A percentile compares a stretch with the other conserved stretches of the same genome.
These are phyloP conservation scores for Candida buenavistaensis DNA, from an alignment of 1,139 yeast genomes.

Conservation along the genomic window DNA sequence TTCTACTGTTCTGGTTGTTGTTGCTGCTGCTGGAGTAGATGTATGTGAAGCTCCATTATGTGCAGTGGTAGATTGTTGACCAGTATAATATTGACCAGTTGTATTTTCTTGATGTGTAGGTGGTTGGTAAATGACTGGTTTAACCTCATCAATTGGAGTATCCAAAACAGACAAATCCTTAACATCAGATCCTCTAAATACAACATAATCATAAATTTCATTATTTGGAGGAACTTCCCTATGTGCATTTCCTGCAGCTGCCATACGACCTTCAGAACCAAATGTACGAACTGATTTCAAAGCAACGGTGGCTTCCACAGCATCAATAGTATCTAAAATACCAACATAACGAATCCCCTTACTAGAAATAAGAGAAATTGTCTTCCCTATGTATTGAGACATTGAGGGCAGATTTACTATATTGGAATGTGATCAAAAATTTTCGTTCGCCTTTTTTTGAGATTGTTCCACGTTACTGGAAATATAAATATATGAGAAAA, in stretches of 20 bases:
- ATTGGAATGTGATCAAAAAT: not conserved
- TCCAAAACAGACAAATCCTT: constrained; percentile 87
- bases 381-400: constrained; percentile 91
- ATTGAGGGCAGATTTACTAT: constrained; percentile 26
- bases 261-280: constrained; percentile 91
- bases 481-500: too few species aligned
- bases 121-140: constrained; percentile 34
- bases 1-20: constrained; percentile 9
- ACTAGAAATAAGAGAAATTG: constrained; percentile 84
- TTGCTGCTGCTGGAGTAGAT: constrained; percentile 10
- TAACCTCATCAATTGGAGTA: constrained; percentile 53
- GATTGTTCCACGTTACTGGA: too few species aligned
- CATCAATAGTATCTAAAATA: constrained; percentile 78
- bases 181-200: constrained; percentile 90
- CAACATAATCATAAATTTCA: constrained; percentile 76
- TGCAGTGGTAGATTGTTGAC: constrained; percentile 12
- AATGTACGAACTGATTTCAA: constrained; percentile 77
- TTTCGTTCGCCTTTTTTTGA: too few species aligned
- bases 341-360: constrained; percentile 92
- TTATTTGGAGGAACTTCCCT: constrained; percentile 75
- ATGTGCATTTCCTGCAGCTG: constrained; percentile 55
- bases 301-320: constrained; percentile 89
- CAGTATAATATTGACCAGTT: constrained; percentile 14
- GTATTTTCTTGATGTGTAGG: constrained; percentile 21
- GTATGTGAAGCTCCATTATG: constrained; percentile 7